These are phyloP conservation scores for Scedosporium aurantiacum DNA, from an alignment of 2,329 filamentous ascomycete genomes.

Conservation along the genomic window DNA sequence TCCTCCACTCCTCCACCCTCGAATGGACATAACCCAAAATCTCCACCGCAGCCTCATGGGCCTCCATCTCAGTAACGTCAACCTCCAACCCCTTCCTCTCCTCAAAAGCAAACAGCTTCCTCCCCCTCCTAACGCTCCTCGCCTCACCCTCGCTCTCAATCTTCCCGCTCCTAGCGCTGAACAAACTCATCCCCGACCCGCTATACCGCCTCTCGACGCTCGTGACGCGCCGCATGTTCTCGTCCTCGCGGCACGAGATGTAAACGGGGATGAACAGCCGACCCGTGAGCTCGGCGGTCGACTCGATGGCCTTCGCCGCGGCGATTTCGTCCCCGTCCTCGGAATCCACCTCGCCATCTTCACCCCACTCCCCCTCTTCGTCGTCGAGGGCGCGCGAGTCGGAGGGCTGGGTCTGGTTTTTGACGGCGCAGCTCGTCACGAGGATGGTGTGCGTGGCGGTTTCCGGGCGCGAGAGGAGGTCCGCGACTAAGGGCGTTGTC, in stretches of 20 bases:
- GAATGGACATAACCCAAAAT: conserved; percentile 10
- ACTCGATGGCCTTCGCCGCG: conserved; percentile 12
- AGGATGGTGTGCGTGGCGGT: conserved; percentile 5
- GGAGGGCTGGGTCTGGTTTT: not conserved
- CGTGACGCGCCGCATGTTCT: conserved; percentile 15
- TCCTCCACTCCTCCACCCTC: conserved; percentile 2
- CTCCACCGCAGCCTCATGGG: conserved; percentile 11
- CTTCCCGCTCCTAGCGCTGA: not conserved
- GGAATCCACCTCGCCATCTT: too few species aligned
- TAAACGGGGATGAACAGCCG: conserved; percentile 18
- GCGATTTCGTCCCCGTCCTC: not conserved
- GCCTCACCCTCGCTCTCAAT: conserved; percentile 14
- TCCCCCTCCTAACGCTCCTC: conserved; percentile 11
- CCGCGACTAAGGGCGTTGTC: conserved; percentile 2
- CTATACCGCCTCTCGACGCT: conserved; percentile 7
- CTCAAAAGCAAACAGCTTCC: conserved; percentile 15
- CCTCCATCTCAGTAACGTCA: conserved; percentile 16
- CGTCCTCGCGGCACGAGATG: conserved; percentile 15
- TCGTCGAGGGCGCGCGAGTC: not conserved
- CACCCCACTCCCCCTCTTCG: not conserved
- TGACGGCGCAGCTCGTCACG: conserved; percentile 3
- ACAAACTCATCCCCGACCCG: not conserved
- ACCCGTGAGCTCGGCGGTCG: conserved; percentile 12
- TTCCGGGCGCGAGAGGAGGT: not conserved
- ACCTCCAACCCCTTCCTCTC: conserved; percentile 12